These are phyloP conservation scores for Polytrichum formosum DNA, from an alignment of 225 moss, liverwort and hornwort species.

Conservation along the genomic window DNA sequence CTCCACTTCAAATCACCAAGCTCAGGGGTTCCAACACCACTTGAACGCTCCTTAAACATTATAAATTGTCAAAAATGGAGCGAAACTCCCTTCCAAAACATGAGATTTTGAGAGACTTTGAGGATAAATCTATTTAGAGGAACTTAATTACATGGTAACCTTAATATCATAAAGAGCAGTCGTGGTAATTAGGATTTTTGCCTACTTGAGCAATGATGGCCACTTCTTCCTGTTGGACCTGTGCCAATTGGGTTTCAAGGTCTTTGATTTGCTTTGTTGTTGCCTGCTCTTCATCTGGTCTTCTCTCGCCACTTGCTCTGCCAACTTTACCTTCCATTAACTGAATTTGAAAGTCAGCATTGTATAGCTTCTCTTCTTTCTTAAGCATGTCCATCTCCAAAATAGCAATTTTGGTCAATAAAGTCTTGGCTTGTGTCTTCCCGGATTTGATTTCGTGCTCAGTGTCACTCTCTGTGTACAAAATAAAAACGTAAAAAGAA, in stretches of 20 bases:
- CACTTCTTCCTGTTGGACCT: constrained; percentile 51
- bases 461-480: constrained; percentile 47
- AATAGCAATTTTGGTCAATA: constrained; percentile 48
- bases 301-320: constrained; percentile 65
- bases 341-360: constrained; percentile 80
- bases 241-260: constrained; percentile 59
- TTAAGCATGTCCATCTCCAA: constrained; percentile 64
- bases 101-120: too few species aligned
- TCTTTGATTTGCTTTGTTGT: constrained; percentile 49
- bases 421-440: constrained; percentile 73
- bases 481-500: not conserved
- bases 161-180: not conserved
- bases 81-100: too few species aligned
- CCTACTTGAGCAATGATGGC: constrained; percentile 59
- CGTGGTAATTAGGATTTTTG: constrained; percentile 2
- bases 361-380: constrained; percentile 79
- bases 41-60: too few species aligned
- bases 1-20: too few species aligned
- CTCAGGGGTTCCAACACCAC: too few species aligned
- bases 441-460: constrained; percentile 74
- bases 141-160: not conserved
- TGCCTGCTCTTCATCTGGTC: constrained; percentile 54
- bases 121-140: not conserved
- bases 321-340: constrained; percentile 75
- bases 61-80: too few species aligned